These are phyloP conservation scores for Botrytis aclada DNA, from an alignment of 2,329 filamentous ascomycete genomes.

Conservation along the genomic window DNA sequence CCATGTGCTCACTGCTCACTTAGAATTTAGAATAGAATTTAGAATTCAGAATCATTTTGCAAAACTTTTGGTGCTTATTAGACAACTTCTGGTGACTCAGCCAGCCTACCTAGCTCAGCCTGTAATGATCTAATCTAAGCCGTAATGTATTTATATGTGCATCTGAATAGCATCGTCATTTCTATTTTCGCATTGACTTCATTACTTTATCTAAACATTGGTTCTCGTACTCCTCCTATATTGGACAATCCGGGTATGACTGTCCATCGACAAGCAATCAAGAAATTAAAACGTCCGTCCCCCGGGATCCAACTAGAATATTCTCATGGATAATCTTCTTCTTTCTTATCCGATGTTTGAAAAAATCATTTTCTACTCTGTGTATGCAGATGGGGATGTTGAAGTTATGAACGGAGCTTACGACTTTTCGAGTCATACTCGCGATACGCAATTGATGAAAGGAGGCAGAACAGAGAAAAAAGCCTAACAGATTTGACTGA, in stretches of 20 bases:
- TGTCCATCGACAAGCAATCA: background rate
- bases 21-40: too few species aligned
- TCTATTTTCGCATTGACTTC: background rate
- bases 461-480: background rate
- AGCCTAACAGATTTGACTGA: background rate
- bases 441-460: background rate
- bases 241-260: background rate
- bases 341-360: background rate
- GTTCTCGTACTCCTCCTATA: background rate
- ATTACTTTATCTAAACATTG: background rate
- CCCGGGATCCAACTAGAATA: background rate
- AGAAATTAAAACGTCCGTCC: constrained; percentile 3
- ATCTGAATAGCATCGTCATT: background rate
- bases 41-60: background rate
- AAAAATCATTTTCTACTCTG: background rate
- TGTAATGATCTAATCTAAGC: background rate
- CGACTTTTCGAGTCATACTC: background rate
- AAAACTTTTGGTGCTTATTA: background rate
- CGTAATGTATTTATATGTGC: background rate
- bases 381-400: background rate
- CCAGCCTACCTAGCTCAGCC: background rate
- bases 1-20: background rate
- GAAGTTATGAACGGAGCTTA: background rate
- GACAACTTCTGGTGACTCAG: background rate
- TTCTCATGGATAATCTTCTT: background rate